Conservation (phyloP, 805 yeast genomes). For the Saccharomycopsis vini region DNA sequence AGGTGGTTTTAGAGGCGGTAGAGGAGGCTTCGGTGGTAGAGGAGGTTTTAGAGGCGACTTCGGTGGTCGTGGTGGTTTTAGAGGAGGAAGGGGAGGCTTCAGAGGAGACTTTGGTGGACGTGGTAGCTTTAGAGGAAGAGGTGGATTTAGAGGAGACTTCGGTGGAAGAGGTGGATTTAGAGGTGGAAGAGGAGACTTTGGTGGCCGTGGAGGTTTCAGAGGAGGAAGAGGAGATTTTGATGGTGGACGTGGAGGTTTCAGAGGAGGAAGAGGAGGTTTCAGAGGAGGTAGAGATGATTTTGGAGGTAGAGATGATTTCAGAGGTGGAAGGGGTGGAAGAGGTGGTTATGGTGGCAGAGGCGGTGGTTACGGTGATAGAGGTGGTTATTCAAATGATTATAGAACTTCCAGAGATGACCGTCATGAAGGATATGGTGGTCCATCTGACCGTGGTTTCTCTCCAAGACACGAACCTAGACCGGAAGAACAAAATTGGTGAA, state of each 20-base stretch:
- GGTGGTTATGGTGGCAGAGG: constrained; percentile 34
- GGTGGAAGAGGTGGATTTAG: constrained; percentile 13
- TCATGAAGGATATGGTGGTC: constrained; percentile 6
- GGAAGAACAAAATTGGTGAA: constrained; percentile 17
- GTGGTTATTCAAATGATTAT: constrained; percentile 10
- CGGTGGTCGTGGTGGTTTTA: constrained; percentile 9
- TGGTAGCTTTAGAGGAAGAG: constrained; percentile 27
- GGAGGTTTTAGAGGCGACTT: constrained; percentile 11
- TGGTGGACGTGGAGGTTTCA: constrained; percentile 44
- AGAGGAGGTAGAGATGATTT: constrained; percentile 16
- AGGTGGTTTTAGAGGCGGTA: constrained; percentile 24
- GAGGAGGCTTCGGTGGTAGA: constrained; percentile 11
- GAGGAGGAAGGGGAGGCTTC: constrained; percentile 14
- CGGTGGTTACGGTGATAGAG: constrained; percentile 15
- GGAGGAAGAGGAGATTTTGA: constrained; percentile 26
- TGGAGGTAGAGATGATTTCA: constrained; percentile 8
- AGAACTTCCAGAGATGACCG: constrained; percentile 12
- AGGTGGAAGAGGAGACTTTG: constrained; percentile 16
- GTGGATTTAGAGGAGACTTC: constrained; percentile 34
- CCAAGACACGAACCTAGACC: constrained; percentile 14
- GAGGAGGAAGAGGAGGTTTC: constrained; percentile 15
- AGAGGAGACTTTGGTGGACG: constrained; percentile 23
- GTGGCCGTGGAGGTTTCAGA: constrained; percentile 21
- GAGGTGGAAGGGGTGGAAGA: constrained; percentile 36
- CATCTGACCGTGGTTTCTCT: constrained; percentile 11